Base-by-base conservation (phyloP, 169 alveolate species). In the Cryptosporidium xiaoi region DNA sequence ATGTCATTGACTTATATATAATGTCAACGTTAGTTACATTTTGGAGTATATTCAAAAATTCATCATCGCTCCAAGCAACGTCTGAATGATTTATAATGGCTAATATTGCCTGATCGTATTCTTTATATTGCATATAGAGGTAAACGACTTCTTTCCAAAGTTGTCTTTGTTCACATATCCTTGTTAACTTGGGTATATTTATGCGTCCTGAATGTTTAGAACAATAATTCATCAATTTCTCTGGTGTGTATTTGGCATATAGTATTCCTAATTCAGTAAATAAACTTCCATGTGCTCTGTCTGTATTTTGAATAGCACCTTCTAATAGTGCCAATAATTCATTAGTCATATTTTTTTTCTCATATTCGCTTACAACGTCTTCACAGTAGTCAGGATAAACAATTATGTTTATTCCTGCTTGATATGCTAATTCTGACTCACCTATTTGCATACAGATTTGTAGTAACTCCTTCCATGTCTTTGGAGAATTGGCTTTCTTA, bases 201-300 rank as follows among this genome's bases (percentile, higher is more conserved):
- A 95, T 60, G 77, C 93, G 92, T 33, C 92, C 91, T 67, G 91
- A 91, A 71, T 94, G 92, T 65, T 91, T 91, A 82, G 96, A 93
- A 93, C 97, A 93, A 92, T 96, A 98, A 83, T 96, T 99, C 99
- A 97, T 96, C 82, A 98, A 94, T 96, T 96, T 97, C 82, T 96
- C 98, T 68, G 99, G 99, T 90, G 94, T 93, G 92, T 97, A 97
- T 92, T 98, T 98, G 82, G 99, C 99, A 91, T 98, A 97, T 56
- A 97, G 92, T 44, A 98, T 97, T 65, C 99, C 99, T 65, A 99
- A 95, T 94, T 99, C 99, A 33, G 99, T 99, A 92, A 96, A 98
- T 58, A 98, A 95, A 31, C 94, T 93, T 51, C 91, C 95, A 82
- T 96, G 98, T 20, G 98, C 96, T 83, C 98, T 94, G 83, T 94